phyloP scores from a whole-genome alignment of 2,329 filamentous ascomycete species.

The Ophiostoma himal-ulmi region DNA sequence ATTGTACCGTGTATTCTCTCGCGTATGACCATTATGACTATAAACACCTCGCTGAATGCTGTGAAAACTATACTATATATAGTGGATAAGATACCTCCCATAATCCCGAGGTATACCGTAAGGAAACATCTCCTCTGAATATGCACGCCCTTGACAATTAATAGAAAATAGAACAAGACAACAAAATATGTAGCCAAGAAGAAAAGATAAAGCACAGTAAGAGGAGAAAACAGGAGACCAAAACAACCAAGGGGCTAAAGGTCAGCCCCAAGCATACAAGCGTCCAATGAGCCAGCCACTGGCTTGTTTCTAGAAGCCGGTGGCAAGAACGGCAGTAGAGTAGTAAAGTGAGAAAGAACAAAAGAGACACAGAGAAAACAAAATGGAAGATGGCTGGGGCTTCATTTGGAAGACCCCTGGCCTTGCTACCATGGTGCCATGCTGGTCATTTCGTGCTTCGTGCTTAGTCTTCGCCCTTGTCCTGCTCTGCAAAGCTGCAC shows the following conservation, averaged over 20 bases:
- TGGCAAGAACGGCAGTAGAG: background rate
- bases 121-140: background rate
- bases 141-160: background rate
- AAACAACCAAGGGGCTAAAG: background rate
- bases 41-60: background rate
- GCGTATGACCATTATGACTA: background rate
- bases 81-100: background rate
- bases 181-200: constrained; percentile 3
- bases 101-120: background rate
- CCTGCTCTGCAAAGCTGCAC: background rate
- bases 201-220: background rate
- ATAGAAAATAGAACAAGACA: background rate
- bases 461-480: background rate
- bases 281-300: background rate
- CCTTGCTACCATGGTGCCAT: background rate
- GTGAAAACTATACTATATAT: background rate
- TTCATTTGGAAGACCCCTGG: background rate
- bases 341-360: background rate
- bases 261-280: background rate
- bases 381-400: background rate
- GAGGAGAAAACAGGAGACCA: background rate
- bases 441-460: background rate
- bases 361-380: background rate
- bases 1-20: background rate
- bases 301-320: constrained; percentile 10